Base-by-base conservation (phyloP, 2,329 filamentous ascomycete genomes). In the Chalara sp. region DNA sequence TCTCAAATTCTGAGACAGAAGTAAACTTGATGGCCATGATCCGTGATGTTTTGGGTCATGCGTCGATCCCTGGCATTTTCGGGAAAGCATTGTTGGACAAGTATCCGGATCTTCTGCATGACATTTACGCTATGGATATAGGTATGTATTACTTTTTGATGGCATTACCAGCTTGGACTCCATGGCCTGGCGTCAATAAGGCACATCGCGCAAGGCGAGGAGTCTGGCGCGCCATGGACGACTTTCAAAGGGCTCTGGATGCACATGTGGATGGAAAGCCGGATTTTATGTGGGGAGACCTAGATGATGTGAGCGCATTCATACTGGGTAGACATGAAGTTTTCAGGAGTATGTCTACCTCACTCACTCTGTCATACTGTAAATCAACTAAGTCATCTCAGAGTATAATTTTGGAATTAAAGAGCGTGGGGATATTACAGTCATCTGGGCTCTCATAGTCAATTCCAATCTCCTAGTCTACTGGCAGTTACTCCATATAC, bases 161-260 rank as follows among this genome's bases (percentile, higher is more conserved):
- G 7, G 81, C 81, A 0, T 60, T 80, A 5, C 79, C 80, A 11
- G 71, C 76, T 28, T 79, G 76, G 69, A 62, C 75, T 13, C 80
- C 80, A 4, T 67, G 78, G 30, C 78, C 78, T 2, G 68, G 70
- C 0, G 63, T 78, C 8, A 72, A 72, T 4, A 64, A 68, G 31
- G 75, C 78, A 7, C 70, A 76, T 57, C 67, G 72, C 37, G 72
- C 73, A 13, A 67, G 75, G 8, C 65, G 67, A 31, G 67, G 69
- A 44, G 58, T 76, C 31, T 61, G 70, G 35, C 56, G 67, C 46
- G 64, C 66, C 7, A 58, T 78, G 42, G 63, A 68, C 4, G 65
- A 68, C 12, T 70, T 72, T 12, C 70, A 75, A 46, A 61, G 63
- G 13, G 72, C 72, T 3, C 66, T 77, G 32, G 65, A 69, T 46